phyloP scores from a whole-genome alignment of 192 early-diverging fungal genomes.

The Entomortierella lignicola region DNA sequence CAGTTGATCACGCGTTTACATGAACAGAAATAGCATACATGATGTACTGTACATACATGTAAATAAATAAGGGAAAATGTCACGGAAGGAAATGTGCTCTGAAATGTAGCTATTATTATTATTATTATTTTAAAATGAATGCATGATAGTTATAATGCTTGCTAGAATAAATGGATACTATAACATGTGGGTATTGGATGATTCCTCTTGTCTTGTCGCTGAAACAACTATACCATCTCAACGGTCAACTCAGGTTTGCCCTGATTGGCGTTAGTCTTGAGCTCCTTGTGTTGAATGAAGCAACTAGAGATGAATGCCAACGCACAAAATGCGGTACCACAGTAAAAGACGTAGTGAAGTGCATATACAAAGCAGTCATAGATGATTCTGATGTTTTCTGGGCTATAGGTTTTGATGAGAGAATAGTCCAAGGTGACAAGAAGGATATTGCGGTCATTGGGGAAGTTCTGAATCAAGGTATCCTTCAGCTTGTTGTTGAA shows the following conservation, averaged over 20 bases:
- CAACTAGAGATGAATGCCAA: slow-evolving; percentile 35
- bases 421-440: slow-evolving; percentile 12
- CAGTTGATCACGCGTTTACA: no score
- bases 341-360: slow-evolving; percentile 42
- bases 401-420: not conserved
- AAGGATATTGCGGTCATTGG: slow-evolving; percentile 1
- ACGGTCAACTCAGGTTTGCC: slow-evolving; percentile 42
- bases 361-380: slow-evolving; percentile 28
- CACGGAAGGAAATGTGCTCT: no score
- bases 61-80: no score
- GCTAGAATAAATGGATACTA: no score
- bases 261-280: slow-evolving; percentile 53
- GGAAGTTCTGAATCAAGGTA: slow-evolving; percentile 3
- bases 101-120: no score
- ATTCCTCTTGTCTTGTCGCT: no score
- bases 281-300: slow-evolving; percentile 52
- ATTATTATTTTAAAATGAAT: no score
- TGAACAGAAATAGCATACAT: not conserved
- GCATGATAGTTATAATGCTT: no score
- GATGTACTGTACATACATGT: no score
- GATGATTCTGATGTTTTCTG: slow-evolving; percentile 16
- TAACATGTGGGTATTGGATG: not conserved
- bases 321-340: slow-evolving; percentile 29
- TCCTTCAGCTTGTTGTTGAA: slow-evolving; percentile 44
- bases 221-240: slow-evolving; percentile 30